Conservation (phyloP, 202 grass and related monocot genomes). For the Carex arenaria region DNA sequence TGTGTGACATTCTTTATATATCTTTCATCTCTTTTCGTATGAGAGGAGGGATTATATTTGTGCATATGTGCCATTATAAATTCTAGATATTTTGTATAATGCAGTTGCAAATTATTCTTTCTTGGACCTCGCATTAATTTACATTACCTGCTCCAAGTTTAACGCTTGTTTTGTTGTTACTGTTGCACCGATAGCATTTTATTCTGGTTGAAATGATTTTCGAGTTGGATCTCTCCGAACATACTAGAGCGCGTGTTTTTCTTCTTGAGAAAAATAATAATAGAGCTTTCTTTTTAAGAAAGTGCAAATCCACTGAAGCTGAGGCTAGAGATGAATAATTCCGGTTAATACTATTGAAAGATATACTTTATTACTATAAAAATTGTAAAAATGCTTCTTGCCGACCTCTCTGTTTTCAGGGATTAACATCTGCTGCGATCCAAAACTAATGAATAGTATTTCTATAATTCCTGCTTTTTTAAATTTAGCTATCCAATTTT, state of each 20-base stretch:
- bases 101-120: conserved; percentile 21
- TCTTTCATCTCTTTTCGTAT: conserved; percentile 27
- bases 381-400: background rate
- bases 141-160: background rate
- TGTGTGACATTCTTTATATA: conserved; percentile 27
- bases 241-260: no score
- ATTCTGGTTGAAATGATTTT: background rate
- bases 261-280: background rate
- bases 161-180: background rate
- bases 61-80: conserved; percentile 28
- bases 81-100: conserved; percentile 34
- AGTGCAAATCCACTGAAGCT: background rate
- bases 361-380: no score
- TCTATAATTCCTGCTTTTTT: no score
- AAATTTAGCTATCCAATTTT: no score
- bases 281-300: background rate
- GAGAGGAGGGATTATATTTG: conserved; percentile 30
- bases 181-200: background rate
- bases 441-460: no score
- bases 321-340: background rate
- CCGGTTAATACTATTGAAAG: background rate
- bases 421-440: no score
- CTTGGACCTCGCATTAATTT: background rate
- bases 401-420: no score
- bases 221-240: background rate